phyloP scores from a whole-genome alignment of 306 rosid genomes.

The Ceratonia siliqua region DNA sequence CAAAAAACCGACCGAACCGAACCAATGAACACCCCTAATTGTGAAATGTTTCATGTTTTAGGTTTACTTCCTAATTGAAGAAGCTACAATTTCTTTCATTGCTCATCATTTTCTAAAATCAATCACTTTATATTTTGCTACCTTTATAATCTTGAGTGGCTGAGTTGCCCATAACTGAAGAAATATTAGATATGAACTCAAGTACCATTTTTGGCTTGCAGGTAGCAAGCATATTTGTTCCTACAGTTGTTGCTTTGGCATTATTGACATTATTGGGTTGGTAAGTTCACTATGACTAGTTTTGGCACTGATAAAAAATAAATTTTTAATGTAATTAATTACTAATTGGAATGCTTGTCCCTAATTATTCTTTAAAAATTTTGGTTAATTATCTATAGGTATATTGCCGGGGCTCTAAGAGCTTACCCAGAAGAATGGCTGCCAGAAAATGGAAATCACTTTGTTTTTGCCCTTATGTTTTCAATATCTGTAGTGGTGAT shows the following conservation, averaged over 20 bases:
- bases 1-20: too few species aligned
- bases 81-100: not conserved
- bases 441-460: slow-evolving; percentile 67
- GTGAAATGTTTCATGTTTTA: too few species aligned
- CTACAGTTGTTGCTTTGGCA: slow-evolving; percentile 61
- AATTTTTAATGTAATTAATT: not conserved
- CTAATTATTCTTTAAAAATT: not conserved
- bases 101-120: not conserved
- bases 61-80: too few species aligned
- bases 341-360: slow-evolving; percentile 5
- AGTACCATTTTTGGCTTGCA: slow-evolving; percentile 33
- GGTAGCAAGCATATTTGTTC: slow-evolving; percentile 78
- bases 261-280: slow-evolving; percentile 62
- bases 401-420: slow-evolving; percentile 55
- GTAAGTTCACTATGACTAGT: slow-evolving; percentile 41
- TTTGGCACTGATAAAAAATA: too few species aligned
- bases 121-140: not conserved
- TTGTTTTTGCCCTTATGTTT: slow-evolving; percentile 78
- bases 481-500: slow-evolving; percentile 75
- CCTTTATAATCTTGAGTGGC: not conserved
- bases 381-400: slow-evolving; percentile 41
- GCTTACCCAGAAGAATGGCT: slow-evolving; percentile 68
- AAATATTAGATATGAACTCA: not conserved
- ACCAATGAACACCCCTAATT: too few species aligned
- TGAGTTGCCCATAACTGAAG: not conserved